Conservation (phyloP, 768 basidiomycete genomes). For the Tulasnella sp. region DNA sequence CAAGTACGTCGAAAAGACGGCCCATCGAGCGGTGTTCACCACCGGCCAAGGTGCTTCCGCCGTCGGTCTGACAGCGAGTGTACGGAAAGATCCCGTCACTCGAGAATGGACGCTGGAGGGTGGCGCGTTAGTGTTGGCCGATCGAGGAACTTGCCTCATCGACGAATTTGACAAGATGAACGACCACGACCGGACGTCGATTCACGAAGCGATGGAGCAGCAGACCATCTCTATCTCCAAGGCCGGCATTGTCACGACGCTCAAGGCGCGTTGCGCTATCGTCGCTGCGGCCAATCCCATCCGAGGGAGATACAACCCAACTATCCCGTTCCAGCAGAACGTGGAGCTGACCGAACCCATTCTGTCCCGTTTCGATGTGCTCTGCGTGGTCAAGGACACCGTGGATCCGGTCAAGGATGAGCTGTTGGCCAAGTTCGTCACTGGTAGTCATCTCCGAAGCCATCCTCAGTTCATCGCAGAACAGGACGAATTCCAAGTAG, state of each 20-base stretch:
- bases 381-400: slow-evolving; percentile 96
- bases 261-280: slow-evolving; percentile 95
- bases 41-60: slow-evolving; percentile 98
- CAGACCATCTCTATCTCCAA: slow-evolving; percentile 99
- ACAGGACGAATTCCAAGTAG: slow-evolving; percentile 88
- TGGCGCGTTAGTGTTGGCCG: slow-evolving; percentile 94
- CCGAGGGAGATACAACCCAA: slow-evolving; percentile 94
- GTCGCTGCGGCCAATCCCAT: slow-evolving; percentile 97
- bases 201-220: slow-evolving; percentile 99
- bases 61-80: slow-evolving; percentile 96
- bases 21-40: slow-evolving; percentile 93
- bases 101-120: slow-evolving; percentile 98
- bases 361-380: slow-evolving; percentile 91
- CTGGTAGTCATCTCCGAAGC: slow-evolving; percentile 87
- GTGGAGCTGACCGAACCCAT: slow-evolving; percentile 98
- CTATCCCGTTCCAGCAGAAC: slow-evolving; percentile 96
- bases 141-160: slow-evolving; percentile 94
- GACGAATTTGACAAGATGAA: slow-evolving; percentile 99
- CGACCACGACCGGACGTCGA: slow-evolving; percentile 92
- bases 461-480: slow-evolving; percentile 87
- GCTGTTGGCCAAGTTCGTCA: slow-evolving; percentile 92
- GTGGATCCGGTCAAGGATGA: slow-evolving; percentile 97
- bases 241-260: slow-evolving; percentile 95
- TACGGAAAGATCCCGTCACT: slow-evolving; percentile 96
- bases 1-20: slow-evolving; percentile 98